Conservation (phyloP, 2,329 filamentous ascomycete species). For the Penicillium sp. region DNA sequence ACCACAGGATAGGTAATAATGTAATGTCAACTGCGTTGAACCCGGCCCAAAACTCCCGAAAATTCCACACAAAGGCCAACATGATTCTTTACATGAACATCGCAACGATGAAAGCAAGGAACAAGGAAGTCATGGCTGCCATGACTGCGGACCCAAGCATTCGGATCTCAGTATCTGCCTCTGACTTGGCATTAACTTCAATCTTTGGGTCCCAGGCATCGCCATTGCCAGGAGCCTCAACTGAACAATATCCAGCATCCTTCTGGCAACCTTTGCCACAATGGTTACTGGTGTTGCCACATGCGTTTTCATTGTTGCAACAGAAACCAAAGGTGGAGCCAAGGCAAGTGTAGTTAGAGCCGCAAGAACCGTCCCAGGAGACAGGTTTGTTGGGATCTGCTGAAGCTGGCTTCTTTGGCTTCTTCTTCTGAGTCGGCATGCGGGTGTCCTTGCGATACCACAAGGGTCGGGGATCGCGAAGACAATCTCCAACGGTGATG, state of each 20-base stretch:
- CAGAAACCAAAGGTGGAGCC: conserved; percentile 38
- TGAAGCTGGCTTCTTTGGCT: conserved; percentile 12
- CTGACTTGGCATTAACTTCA: conserved; percentile 14
- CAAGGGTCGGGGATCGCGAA: conserved; percentile 38
- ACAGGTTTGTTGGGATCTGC: conserved; percentile 23
- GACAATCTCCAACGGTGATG: conserved; percentile 48
- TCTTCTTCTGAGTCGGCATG: conserved; percentile 16
- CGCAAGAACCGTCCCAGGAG: conserved; percentile 38
- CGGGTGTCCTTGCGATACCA: conserved; percentile 46
- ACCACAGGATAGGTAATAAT: conserved; percentile 11
- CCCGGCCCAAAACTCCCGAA: conserved; percentile 1
- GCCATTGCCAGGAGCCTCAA: conserved; percentile 20
- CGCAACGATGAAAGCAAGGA: conserved; percentile 23
- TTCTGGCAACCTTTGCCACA: conserved; percentile 36
- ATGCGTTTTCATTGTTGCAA: conserved; percentile 31
- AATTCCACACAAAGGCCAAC: neutral
- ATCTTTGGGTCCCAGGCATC: conserved; percentile 21
- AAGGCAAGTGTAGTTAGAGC: conserved; percentile 34
- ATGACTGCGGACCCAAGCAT: conserved; percentile 20
- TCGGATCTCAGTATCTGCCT: conserved; percentile 18
- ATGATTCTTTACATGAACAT: conserved; percentile 19
- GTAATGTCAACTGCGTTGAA: conserved; percentile 6
- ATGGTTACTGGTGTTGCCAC: conserved; percentile 33
- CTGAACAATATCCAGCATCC: conserved; percentile 31
- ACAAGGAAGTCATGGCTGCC: conserved; percentile 22